A percentile compares a stretch with the other conserved stretches of the same genome.
Evolutionary conservation across 768 basidiomycete species (phyloP).

Genomic region (Phlebiopsis flavidoalba): DNA sequence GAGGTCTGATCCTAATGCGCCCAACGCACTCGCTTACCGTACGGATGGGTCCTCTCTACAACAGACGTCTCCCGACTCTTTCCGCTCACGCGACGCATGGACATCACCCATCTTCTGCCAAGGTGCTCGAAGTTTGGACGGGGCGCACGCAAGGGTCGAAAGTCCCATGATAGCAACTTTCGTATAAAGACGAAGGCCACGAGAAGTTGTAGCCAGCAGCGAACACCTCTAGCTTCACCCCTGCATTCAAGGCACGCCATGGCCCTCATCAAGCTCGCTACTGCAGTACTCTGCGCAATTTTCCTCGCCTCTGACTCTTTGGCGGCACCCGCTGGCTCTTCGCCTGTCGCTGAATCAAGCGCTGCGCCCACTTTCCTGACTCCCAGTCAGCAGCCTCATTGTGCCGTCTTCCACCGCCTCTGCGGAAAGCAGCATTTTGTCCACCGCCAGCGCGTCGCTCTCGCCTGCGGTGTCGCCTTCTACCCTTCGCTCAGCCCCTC

Average conservation of each 20-base stretch:
- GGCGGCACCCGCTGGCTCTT: slow-evolving; percentile 18
- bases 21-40: neutral
- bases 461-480: neutral
- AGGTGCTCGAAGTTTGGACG: neutral
- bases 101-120: neutral
- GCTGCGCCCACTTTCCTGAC: neutral
- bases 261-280: slow-evolving; percentile 12
- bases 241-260: slow-evolving; percentile 2
- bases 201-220: neutral
- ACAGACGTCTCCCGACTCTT: neutral
- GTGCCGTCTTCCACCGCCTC: neutral
- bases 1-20: neutral
- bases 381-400: neutral
- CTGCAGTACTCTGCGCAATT: slow-evolving; percentile 16
- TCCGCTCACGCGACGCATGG: neutral
- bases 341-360: slow-evolving; percentile 18
- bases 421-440: neutral
- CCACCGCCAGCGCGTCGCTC: neutral
- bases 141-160: neutral
- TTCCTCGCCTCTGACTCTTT: slow-evolving; percentile 10
- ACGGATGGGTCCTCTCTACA: neutral
- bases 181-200: neutral
- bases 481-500: neutral
- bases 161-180: neutral
- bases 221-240: neutral